Percentiles rank a stretch among this genome's conserved stretches.
Conservation (phyloP, 768 basidiomycete species). For the Glaciozyma antarctica region DNA sequence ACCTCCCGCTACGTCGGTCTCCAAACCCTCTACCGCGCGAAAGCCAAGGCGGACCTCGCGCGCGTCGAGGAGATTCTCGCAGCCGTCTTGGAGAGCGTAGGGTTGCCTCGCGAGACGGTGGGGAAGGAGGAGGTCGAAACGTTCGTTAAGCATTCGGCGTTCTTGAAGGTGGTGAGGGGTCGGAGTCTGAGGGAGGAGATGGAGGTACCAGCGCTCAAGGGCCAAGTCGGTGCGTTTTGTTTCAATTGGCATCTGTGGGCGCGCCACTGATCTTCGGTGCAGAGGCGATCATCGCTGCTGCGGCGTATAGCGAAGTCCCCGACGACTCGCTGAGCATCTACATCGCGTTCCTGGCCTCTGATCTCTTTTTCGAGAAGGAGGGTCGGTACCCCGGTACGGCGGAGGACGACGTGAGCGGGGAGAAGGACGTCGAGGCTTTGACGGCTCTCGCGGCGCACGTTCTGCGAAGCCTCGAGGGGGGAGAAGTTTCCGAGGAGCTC, state of each 20-base stretch:
- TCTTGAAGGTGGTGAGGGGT: slow-evolving; percentile 39
- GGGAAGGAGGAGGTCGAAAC: not conserved
- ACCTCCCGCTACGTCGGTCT: slow-evolving; percentile 72
- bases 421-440: slow-evolving; percentile 44
- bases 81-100: slow-evolving; percentile 32
- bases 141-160: slow-evolving; percentile 38
- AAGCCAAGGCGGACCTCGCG: slow-evolving; percentile 45
- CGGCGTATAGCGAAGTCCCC: not conserved
- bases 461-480: slow-evolving; percentile 38
- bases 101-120: slow-evolving; percentile 10
- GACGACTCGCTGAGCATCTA: slow-evolving; percentile 37
- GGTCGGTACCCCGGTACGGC: slow-evolving; percentile 38
- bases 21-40: slow-evolving; percentile 71
- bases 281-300: not conserved
- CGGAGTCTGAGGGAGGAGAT: slow-evolving; percentile 36
- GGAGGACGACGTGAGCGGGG: slow-evolving; percentile 8
- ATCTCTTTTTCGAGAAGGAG: slow-evolving; percentile 36
- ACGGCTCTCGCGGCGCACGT: slow-evolving; percentile 40
- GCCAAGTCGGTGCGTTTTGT: slow-evolving; percentile 36
- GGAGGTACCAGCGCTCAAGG: slow-evolving; percentile 23
- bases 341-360: slow-evolving; percentile 38
- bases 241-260: not conserved
- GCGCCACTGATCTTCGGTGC: not conserved
- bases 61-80: slow-evolving; percentile 33
- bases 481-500: slow-evolving; percentile 46